phyloP scores from a whole-genome alignment of 768 basidiomycete species.

The Pleurotus djamor region DNA sequence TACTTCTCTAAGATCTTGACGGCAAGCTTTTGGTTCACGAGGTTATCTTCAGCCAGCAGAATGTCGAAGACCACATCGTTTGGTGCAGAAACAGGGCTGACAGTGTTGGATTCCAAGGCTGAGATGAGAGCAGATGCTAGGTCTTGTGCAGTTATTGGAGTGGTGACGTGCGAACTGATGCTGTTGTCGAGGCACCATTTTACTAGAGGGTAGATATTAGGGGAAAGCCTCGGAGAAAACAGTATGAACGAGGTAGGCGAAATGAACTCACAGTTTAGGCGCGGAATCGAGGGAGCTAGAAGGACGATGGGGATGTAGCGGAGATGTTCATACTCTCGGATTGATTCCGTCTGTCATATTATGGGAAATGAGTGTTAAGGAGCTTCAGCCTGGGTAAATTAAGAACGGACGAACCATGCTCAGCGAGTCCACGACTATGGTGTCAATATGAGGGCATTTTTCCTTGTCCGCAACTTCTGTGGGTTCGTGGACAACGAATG shows the following conservation, averaged over 20 bases:
- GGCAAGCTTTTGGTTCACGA: constrained; percentile 94
- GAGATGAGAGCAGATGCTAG: constrained; percentile 90
- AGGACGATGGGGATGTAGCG: constrained; percentile 97
- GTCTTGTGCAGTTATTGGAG: constrained; percentile 85
- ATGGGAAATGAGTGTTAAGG: background rate
- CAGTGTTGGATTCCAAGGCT: constrained; percentile 92
- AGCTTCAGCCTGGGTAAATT: constrained; percentile 2
- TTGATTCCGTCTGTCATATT: constrained; percentile 68
- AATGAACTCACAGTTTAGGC: constrained; percentile 64
- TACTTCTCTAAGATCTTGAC: constrained; percentile 97
- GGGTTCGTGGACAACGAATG: constrained; percentile 76
- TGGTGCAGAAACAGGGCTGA: constrained; percentile 81
- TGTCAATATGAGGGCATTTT: constrained; percentile 86
- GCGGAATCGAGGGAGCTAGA: constrained; percentile 74
- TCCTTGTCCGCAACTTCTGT: constrained; percentile 81
- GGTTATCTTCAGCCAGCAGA: constrained; percentile 94
- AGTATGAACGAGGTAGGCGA: constrained; percentile 8
- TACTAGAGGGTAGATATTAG: constrained; percentile 40
- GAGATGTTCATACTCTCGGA: constrained; percentile 91
- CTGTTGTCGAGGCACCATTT: constrained; percentile 98
- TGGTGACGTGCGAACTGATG: constrained; percentile 92
- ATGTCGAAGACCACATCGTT: constrained; percentile 91
- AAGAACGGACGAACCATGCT: constrained; percentile 60
- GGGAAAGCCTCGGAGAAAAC: constrained; percentile 5
- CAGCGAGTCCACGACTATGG: constrained; percentile 92